Evolutionary conservation across 805 yeast genomes (phyloP), one percentile per base, ranked within the genome.

Genomic region (Suhomyces sp.): DNA sequence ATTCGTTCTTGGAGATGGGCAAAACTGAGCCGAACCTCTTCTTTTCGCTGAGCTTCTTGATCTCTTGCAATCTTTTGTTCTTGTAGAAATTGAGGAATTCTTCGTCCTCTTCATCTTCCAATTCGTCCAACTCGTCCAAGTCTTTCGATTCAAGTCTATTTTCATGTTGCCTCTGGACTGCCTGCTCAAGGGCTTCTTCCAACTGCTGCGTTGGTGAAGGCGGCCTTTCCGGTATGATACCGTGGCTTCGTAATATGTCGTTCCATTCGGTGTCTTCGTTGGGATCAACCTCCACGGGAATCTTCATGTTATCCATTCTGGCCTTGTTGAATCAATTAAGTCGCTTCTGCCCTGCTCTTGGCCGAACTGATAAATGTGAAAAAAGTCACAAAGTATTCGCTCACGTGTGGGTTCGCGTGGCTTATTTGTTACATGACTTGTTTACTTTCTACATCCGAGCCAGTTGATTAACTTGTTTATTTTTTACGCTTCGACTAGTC

Each of bases 251-350:
- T 44, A 94, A 77, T 58, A 94, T 91, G 68, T 94, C 99, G 66
- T 94, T 94, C 99, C 99, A 94, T 68, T 94, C 99, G 0, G 99
- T 94, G 67, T 94, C 99, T 69, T 94, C 99, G 55, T 81, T 82
- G 33, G 97, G 97, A 69, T 94, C 92, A 50, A 92, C 97, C 69
- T 91, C 89, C 46, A 91, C 91, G 58, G 85, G 89, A 50, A 87
- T 77, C 72, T 85, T 80, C 49, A 53, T 43, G 53, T 57, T 53
- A 13, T 54, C 46, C 54, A 53, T 53, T 13, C 15, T 39, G 40
- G 24, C 44, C 24, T 19, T 21, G 12, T 31, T 7, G 13, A n/a
- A n/a, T 44, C 43, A 12, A 27, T 44, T 22, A 10, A 35, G 10
- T 20, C n/a, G n/a, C n/a, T n/a, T n/a, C n/a, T n/a, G n/a, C n/a